These are phyloP conservation scores for Pyrus pyrifolia DNA, from an alignment of 306 rosid genomes.

Conservation along the genomic window DNA sequence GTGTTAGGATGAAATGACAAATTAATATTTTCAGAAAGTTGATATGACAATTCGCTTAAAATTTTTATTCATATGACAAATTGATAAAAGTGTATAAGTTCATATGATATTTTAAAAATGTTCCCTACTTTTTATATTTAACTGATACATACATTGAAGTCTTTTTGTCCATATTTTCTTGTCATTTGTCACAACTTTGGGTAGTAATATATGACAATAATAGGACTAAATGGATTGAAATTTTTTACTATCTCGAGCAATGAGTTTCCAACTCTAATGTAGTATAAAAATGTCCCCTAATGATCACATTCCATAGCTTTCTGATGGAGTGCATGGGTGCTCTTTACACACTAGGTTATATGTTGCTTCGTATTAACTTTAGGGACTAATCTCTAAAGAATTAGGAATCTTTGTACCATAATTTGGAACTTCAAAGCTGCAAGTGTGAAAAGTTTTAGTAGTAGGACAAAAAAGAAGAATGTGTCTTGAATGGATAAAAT, in stretches of 20 bases:
- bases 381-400: not conserved
- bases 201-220: not conserved
- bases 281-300: conserved; percentile 15
- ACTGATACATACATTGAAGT: not conserved
- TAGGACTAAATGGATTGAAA: not conserved
- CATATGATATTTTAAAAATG: no score
- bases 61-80: no score
- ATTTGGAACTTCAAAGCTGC: conserved; percentile 49
- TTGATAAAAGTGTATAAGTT: no score
- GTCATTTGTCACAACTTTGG: not conserved
- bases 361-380: not conserved
- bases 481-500: conserved; percentile 27
- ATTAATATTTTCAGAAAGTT: no score
- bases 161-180: not conserved
- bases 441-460: conserved; percentile 16
- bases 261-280: conserved; percentile 26
- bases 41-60: no score
- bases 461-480: conserved; percentile 26
- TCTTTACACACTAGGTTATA: not conserved
- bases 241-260: conserved; percentile 25
- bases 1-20: no score
- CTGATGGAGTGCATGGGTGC: conserved; percentile 3
- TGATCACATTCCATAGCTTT: conserved; percentile 16
- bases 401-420: conserved; percentile 15
- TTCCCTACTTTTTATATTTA: no score